Base-by-base conservation (phyloP, 1,139 yeast genomes). In the Cylindricascospora bacillispora region DNA sequence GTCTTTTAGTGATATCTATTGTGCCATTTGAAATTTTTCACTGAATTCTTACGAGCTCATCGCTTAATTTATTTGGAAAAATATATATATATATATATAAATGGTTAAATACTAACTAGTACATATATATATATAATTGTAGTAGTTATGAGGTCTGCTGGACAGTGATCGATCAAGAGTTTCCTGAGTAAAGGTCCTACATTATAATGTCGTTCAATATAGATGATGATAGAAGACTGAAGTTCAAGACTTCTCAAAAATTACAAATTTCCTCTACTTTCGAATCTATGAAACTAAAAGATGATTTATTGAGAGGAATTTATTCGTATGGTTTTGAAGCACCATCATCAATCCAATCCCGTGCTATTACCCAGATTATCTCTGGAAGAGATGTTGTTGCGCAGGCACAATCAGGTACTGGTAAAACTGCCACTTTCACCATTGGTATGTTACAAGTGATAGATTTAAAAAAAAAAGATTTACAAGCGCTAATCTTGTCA, bases 361-460 rank as follows among this genome's bases (percentile, higher is more conserved):
- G 97, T 44, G 98, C 95, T 21, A 89, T 89, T 34, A 70, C 80
- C 60, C 97, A 86, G 50, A 85, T 86, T 39, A 83, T 86, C 32
- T 70, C 77, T 31, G 97, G 95, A 4, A 70, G 77, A 45, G 98
- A 89, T 54, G 81, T 89, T 2, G 82, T 89, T 37, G 97, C 97
- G 14, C 98, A 89, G 57, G 95, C 97, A 7, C 98, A 89, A 54
- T 82, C 95, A 4, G 98, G 98, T 38, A 89, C 98, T 1, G 98
- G 98, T 49, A 89, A 89, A 56, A 89, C 98, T 0, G 98, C 97
- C 13, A 89, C 98, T 0, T 89, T 89, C 54, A 70, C 94, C 11
- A 83, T 89, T 34, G 94, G 95, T 7, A 78, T 82, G 77, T 62
- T 89, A 33, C 85, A 86, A 53, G 83, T 68, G 13, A 64, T 83